Base-by-base conservation (phyloP, 2,329 filamentous ascomycete genomes). In the Allantophomopsis cytisporea region DNA sequence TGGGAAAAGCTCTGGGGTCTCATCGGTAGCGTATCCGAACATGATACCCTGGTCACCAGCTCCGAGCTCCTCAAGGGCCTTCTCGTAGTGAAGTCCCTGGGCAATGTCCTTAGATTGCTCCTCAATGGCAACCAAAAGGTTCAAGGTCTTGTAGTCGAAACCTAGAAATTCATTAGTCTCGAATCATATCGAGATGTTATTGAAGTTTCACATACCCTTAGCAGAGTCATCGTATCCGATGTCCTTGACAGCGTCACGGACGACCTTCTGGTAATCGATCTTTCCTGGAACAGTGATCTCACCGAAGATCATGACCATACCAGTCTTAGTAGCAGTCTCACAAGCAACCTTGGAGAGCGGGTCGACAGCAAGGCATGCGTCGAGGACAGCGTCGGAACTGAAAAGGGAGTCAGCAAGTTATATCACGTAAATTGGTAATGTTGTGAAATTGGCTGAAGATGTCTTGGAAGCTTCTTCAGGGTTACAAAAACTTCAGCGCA, bases 21-120 rank as follows among this genome's bases (percentile, higher is more conserved):
- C 91, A 59, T 98, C 91, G 57, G 91, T 94, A 64, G 91, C 91
- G 76, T 98, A 98, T 57, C 91, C 91, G 68, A 98, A 98, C 91
- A 98, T 98, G 75, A 98, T 95, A 74, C 91, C 91, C 75, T 98
- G 91, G 69, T 98, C 91, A 82, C 91, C 91, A 47, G 91, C 91
- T 66, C 91, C 91, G 50, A 98, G 81, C 69, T 94, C 81, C 79
- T 98, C 91, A 37, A 98, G 82, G 52, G 86, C 87, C 73, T 95
- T 76, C 51, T 98, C 91, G 65, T 94, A 94, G 75, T 96, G 86
- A 42, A 98, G 85, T 75, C 91, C 91, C 71, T 96, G 91, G 54
- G 91, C 91, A 59, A 98, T 98, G 66, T 98, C 91, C 58, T 89
- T 84, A 45, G 89, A 96, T 71, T 98, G 91, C 71, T 98, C 79